Base-by-base conservation (phyloP, 805 yeast species). In the Metschnikowia henanensis region DNA sequence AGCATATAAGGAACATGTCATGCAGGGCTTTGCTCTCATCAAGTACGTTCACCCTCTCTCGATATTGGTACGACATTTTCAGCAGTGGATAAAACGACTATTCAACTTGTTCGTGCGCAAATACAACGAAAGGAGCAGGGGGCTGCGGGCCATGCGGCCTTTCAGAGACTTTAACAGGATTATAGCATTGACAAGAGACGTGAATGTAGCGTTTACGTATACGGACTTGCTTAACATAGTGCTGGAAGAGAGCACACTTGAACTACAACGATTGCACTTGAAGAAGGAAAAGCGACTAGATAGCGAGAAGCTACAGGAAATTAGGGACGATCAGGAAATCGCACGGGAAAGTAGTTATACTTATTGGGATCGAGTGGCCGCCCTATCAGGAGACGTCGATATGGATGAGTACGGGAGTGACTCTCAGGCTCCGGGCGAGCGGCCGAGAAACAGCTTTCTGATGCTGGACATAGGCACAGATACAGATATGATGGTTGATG, bases 331-430 rank as follows among this genome's bases (percentile, higher is more conserved):
- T 29, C 50, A 41, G 31, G 46, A 50, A 3, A 40, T 39, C 8
- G 52, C 43, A 33, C 46, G 52, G n/a, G 64, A 62, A 32, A 48
- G 62, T 19, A 53, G 56, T 40, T 70, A 70, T 45, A 57, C 55
- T 34, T 69, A 69, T 50, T 69, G 74, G 73, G 72, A 66, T 40
- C 59, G 52, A 7, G 42, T 66, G 10, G 43, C 55, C 6, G 21
- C 40, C 6, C 37, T 59, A 12, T 57, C 58, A n/a, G 39, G 36
- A 16, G 72, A 66, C 41, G 35, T 54, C 12, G 46, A 43, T 18
- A 39, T 47, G 51, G 51, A 43, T 9, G 46, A 32, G 6, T 30
- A 26, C 32, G 18, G 30, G 16, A 37, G 26, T 16, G 39, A 34
- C 20, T 2, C 26, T 6, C 30, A 16, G 26, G 25, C 9, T 34